Percentiles rank a stretch among this genome's conserved stretches.
Conservation (phyloP, 495 filamentous ascomycete species). For the Penicillium ucsense region DNA sequence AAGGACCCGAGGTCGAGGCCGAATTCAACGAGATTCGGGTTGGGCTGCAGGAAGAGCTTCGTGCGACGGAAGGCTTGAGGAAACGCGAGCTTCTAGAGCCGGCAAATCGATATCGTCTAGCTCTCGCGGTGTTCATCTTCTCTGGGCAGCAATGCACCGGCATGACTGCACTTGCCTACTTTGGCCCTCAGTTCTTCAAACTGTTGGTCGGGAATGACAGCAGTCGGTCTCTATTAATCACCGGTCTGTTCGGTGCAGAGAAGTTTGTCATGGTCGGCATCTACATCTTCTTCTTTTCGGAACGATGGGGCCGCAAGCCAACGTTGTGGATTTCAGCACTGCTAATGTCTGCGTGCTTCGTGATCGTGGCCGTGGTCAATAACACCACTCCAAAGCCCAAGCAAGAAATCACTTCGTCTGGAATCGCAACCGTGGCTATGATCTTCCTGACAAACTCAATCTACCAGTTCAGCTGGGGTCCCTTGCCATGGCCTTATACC, state of each 20-base stretch:
- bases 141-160: conserved; percentile 32
- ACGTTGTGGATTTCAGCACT: conserved; percentile 44
- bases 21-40: conserved; percentile 37
- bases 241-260: conserved; percentile 40
- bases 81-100: conserved; percentile 36
- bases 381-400: conserved; percentile 23
- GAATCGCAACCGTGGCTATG: conserved; percentile 38
- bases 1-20: conserved; percentile 24
- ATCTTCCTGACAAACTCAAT: conserved; percentile 37
- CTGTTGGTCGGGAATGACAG: conserved; percentile 32
- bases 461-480: conserved; percentile 44
- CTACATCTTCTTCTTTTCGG: conserved; percentile 42
- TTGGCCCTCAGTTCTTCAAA: conserved; percentile 41
- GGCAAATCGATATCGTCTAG: conserved; percentile 33
- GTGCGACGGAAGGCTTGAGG: conserved; percentile 33
- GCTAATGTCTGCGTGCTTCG: conserved; percentile 37
- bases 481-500: conserved; percentile 42
- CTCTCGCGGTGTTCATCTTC: conserved; percentile 30
- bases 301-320: conserved; percentile 44
- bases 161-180: conserved; percentile 36
- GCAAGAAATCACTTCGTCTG: conserved; percentile 23
- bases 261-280: conserved; percentile 37
- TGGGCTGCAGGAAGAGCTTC: conserved; percentile 32
- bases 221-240: conserved; percentile 32
- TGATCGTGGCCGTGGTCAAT: conserved; percentile 37